Base-by-base conservation (phyloP, 345 rosid genomes). In the Sonneratia alba region DNA sequence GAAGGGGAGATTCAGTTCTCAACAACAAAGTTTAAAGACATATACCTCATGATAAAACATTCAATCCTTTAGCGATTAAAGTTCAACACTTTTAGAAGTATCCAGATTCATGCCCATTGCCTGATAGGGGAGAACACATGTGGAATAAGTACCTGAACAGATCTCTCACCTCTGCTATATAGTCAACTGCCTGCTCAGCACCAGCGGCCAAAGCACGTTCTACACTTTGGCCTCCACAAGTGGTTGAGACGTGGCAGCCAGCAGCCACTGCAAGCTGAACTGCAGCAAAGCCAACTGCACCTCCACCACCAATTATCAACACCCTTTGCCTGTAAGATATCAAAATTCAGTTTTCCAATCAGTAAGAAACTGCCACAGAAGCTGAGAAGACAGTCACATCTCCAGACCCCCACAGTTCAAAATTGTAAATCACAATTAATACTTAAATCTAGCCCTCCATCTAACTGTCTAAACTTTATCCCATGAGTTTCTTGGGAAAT, bases 211-310 rank as follows among this genome's bases (percentile, higher is more conserved):
- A 79, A 68, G 88, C 72, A 42, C 91, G 80, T 27, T 84, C 83
- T 59, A 82, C 74, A 27, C 91, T 94, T 80, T 81, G 85, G 80
- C 87, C 76, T 32, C 91, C 92, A 85, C 98, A 94, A 51, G 98
- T 91, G 65, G 93, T 85, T 63, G 86, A 76, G 75, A 88, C 96
- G 67, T 81, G 89, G 71, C 95, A 91, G n/a, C 90, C 89, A 49
- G 80, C 80, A 77, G 93, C 96, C 48, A 87, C 89, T 2, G 89
- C 88, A 71, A 94, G 81, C 87, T 94, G 98, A 71, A 90, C 87
- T 76, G 97, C 97, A 71, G 97, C 76, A 75, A 88, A 94, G 61
- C 98, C 97, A 64, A 94, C 98, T 3, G 97, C 98, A 55, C 97
- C 98, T 71, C 97, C 98, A 70, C 97, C 98, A 36, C 97, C 98